Percentiles rank a stretch among this genome's conserved stretches.
Evolutionary conservation across 148 eudicot species (phyloP).

Genomic region (Camellia japonica): DNA sequence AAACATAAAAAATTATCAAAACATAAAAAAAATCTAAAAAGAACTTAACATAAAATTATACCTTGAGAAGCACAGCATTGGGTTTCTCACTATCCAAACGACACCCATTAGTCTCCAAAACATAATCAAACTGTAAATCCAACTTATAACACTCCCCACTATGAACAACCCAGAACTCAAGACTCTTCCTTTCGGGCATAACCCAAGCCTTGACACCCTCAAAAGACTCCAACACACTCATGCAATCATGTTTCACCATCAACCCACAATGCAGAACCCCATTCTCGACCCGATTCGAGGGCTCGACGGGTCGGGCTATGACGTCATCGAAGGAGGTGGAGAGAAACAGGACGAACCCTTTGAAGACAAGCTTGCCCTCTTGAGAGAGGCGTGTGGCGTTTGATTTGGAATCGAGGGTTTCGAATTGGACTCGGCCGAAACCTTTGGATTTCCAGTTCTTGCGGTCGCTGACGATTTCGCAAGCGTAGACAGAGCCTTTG

Average conservation of each 20-base stretch:
- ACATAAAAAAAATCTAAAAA: neutral
- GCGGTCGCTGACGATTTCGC: conserved; percentile 67
- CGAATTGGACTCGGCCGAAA: conserved; percentile 74
- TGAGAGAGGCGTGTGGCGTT: conserved; percentile 36
- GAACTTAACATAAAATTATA: conserved; percentile 11
- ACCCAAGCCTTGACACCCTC: conserved; percentile 53
- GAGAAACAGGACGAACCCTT: conserved; percentile 44
- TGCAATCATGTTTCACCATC: conserved; percentile 37
- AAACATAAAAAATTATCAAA: neutral
- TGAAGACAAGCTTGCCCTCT: conserved; percentile 44
- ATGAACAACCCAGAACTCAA: conserved; percentile 53
- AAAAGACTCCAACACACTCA: conserved; percentile 70
- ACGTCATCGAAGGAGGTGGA: conserved; percentile 56
- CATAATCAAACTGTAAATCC: conserved; percentile 73
- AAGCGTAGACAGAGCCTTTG: conserved; percentile 53
- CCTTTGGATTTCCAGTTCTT: conserved; percentile 85
- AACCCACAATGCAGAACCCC: conserved; percentile 64
- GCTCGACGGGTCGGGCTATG: conserved; percentile 54
- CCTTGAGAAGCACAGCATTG: conserved; percentile 76
- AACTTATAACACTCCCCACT: conserved; percentile 47
- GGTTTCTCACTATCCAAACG: conserved; percentile 37
- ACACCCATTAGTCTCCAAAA: conserved; percentile 58
- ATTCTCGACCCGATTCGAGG: conserved; percentile 33
- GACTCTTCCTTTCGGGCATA: conserved; percentile 59
- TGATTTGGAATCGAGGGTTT: conserved; percentile 54